Percentiles rank a stretch among this genome's conserved stretches.
phyloP scores from a whole-genome alignment of 1,284 basidiomycete species.

The Boletus semigastroideus region DNA sequence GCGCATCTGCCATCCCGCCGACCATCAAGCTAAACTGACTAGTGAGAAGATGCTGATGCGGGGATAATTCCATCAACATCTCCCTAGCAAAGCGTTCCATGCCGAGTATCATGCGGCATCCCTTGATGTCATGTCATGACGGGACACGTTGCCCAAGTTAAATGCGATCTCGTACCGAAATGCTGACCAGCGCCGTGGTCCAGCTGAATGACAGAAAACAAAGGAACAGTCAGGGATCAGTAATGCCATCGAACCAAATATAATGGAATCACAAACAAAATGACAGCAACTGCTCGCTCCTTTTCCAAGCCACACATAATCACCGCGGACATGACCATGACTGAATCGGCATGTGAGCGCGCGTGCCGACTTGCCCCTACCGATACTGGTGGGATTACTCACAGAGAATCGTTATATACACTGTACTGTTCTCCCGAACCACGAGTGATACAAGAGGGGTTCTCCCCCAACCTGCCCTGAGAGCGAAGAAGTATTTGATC shows the following conservation, averaged over 20 bases:
- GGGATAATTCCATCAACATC: neutral
- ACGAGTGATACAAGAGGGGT: conserved; percentile 22
- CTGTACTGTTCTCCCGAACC: conserved; percentile 17
- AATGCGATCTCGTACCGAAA: conserved; percentile 11
- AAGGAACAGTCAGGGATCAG: conserved; percentile 5
- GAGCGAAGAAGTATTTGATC: conserved; percentile 19
- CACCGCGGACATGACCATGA: conserved; percentile 11
- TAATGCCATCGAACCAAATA: neutral
- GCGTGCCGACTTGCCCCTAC: neutral
- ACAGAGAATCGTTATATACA: conserved; percentile 14
- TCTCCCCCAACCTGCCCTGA: conserved; percentile 16
- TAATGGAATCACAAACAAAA: conserved; percentile 20
- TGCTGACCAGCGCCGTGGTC: conserved; percentile 12
- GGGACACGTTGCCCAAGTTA: neutral
- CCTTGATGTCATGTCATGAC: conserved; percentile 8
- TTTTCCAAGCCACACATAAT: conserved; percentile 9
- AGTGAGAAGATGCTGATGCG: conserved; percentile 5
- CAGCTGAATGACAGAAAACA: conserved; percentile 12
- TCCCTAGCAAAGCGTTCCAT: conserved; percentile 24
- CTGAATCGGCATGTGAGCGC: conserved; percentile 13
- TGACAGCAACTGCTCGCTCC: conserved; percentile 6
- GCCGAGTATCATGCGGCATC: conserved; percentile 20
- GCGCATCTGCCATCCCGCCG: neutral
- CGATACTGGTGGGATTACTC: neutral
- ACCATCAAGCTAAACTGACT: conserved; percentile 6